Percentiles rank a stretch among this genome's conserved stretches.
Conservation (phyloP, 202 grass and related monocot genomes). For the Brachypodium distachyon region DNA sequence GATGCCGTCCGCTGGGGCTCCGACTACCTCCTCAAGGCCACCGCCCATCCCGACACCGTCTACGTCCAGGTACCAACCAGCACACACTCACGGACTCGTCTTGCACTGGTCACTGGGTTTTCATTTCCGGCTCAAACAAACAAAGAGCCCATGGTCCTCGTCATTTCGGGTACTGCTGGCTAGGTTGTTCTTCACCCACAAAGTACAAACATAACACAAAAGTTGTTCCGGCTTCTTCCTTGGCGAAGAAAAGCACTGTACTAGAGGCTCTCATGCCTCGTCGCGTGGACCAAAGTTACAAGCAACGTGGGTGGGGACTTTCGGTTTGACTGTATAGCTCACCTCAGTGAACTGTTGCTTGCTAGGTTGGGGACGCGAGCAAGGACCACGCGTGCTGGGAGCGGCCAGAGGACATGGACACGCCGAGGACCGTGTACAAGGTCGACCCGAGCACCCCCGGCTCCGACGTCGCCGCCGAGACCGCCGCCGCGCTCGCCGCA, state of each 20-base stretch:
- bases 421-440: slow-evolving; percentile 61
- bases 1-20: slow-evolving; percentile 82
- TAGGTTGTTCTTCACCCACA: background rate
- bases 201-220: background rate
- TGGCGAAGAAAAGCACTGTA: background rate
- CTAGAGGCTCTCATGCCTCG: background rate
- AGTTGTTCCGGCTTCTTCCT: background rate
- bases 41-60: slow-evolving; percentile 65
- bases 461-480: slow-evolving; percentile 88
- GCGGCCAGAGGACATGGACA: slow-evolving; percentile 98
- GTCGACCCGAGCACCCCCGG: slow-evolving; percentile 62
- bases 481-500: slow-evolving; percentile 67
- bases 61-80: slow-evolving; percentile 88
- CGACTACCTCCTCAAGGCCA: slow-evolving; percentile 96
- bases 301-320: background rate
- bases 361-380: slow-evolving; percentile 72
- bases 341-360: background rate
- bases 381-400: slow-evolving; percentile 98
- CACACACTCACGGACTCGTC: no score
- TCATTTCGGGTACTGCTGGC: background rate
- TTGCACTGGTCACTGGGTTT: no score
- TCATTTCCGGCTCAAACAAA: no score
- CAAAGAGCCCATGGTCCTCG: background rate
- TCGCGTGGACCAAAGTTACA: background rate
- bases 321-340: no score